Percentiles rank a stretch among this genome's conserved stretches.
Conservation (phyloP, 768 basidiomycete species). For the Psilocybe cyanescens region DNA sequence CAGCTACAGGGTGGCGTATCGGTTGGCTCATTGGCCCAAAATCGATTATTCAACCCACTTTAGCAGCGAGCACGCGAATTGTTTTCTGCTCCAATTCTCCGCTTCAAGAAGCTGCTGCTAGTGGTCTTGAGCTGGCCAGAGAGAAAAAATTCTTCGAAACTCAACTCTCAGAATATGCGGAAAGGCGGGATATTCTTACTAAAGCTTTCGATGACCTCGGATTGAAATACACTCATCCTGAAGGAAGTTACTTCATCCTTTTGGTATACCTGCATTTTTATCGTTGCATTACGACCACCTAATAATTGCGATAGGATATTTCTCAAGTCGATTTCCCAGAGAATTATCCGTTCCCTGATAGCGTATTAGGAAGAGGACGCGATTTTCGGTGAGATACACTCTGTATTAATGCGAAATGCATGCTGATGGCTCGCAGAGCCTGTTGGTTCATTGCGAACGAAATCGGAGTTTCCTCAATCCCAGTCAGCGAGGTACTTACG, state of each 20-base stretch:
- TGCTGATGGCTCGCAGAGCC: slow-evolving; percentile 50
- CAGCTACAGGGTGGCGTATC: slow-evolving; percentile 96
- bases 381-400: slow-evolving; percentile 72
- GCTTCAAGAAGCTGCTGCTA: slow-evolving; percentile 90
- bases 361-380: slow-evolving; percentile 75
- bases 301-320: slow-evolving; percentile 54
- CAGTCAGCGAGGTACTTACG: slow-evolving; percentile 86
- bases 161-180: slow-evolving; percentile 78
- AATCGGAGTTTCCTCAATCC: slow-evolving; percentile 90
- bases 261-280: slow-evolving; percentile 50
- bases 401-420: not conserved
- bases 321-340: slow-evolving; percentile 80
- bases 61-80: slow-evolving; percentile 91
- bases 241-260: slow-evolving; percentile 91
- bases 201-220: slow-evolving; percentile 84
- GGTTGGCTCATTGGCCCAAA: slow-evolving; percentile 94
- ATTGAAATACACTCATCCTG: slow-evolving; percentile 83
- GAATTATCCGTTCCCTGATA: slow-evolving; percentile 80
- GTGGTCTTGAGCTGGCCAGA: slow-evolving; percentile 82
- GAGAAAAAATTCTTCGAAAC: slow-evolving; percentile 77
- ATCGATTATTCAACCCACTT: slow-evolving; percentile 81
- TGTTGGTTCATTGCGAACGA: slow-evolving; percentile 95
- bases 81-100: slow-evolving; percentile 96
- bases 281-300: not conserved
- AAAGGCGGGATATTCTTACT: slow-evolving; percentile 75